Conservation (phyloP, 2,329 filamentous ascomycete species). For the Aureobasidium sp. region DNA sequence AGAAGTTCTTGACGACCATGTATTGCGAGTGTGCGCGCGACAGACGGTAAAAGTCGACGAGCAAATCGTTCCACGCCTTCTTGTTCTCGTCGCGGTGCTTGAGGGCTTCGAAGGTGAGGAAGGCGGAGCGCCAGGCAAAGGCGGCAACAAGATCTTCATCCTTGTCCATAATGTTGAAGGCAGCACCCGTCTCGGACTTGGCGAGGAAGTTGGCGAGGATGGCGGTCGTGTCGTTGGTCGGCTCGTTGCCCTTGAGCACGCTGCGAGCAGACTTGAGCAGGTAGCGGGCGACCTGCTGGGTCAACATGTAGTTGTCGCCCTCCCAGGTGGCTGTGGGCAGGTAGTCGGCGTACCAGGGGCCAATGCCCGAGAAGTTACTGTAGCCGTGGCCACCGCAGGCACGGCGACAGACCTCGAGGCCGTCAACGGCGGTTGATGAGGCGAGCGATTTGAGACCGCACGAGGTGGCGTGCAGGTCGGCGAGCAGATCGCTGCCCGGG, state of each 20-base stretch:
- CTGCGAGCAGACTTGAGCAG: slow-evolving; percentile 66
- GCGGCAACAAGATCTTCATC: slow-evolving; percentile 64
- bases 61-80: slow-evolving; percentile 66
- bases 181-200: slow-evolving; percentile 61
- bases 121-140: slow-evolving; percentile 67
- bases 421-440: slow-evolving; percentile 64
- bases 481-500: slow-evolving; percentile 58
- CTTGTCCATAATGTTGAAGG: slow-evolving; percentile 63
- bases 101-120: slow-evolving; percentile 66
- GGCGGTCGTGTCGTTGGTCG: slow-evolving; percentile 59
- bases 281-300: slow-evolving; percentile 69
- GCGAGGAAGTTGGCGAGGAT: slow-evolving; percentile 58
- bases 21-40: slow-evolving; percentile 70
- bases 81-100: slow-evolving; percentile 68
- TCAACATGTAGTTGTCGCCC: slow-evolving; percentile 76
- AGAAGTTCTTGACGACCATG: slow-evolving; percentile 72
- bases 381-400: slow-evolving; percentile 74
- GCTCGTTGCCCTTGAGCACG: slow-evolving; percentile 56
- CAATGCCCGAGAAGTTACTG: slow-evolving; percentile 67
- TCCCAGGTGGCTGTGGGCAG: slow-evolving; percentile 66
- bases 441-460: slow-evolving; percentile 68
- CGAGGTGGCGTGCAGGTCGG: slow-evolving; percentile 68
- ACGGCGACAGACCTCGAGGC: slow-evolving; percentile 64
- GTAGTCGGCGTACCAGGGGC: slow-evolving; percentile 66
- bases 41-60: slow-evolving; percentile 71